Base-by-base conservation (phyloP, 148 eudicot genomes). In the Rheum nobile region DNA sequence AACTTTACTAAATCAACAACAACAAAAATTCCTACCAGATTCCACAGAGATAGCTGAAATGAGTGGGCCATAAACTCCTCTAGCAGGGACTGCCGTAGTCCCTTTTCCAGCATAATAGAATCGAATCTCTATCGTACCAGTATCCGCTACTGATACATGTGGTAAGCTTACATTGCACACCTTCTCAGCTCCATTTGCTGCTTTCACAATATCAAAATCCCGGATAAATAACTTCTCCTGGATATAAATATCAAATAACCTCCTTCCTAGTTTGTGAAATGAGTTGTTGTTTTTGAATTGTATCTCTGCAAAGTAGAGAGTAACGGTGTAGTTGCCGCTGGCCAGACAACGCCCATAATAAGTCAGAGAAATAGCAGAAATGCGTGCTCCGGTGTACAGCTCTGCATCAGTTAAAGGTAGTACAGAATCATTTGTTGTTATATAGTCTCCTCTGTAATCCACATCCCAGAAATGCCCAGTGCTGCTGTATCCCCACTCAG, bases 261-360 rank as follows among this genome's bases (percentile, higher is more conserved):
- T n/a, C n/a, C n/a, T n/a, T n/a, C n/a, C n/a, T n/a, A n/a, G n/a
- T n/a, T n/a, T n/a, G 14, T 14, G 17, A 44, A 44, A 44, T 44
- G 48, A 44, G 17, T 44, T 44, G 17, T 44, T 44, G 16, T 44
- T 16, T 44, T 3, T 44, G 17, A 44, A 44, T 14, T 10, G 16
- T 44, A 44, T 11, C 48, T 44, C 48, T 12, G 48, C 48, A 44
- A 44, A 44, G 48, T 14, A 11, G 48, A 44, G 48, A 44, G 17
- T 44, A 11, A 44, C 48, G 0, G 14, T 87, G 59, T 90, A 90
- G 76, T 82, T 84, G 67, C 95, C 95, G 70, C 83, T 72, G 61
- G 82, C 89, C 71, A 90, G 78, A 84, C 95, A 90, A 74, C 83
- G 80, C 0, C 88, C 89, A 75, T 81, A 90, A 52, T 90, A 90